Conservation (phyloP, 257 asterid genomes). For the Solanum tarijense region DNA sequence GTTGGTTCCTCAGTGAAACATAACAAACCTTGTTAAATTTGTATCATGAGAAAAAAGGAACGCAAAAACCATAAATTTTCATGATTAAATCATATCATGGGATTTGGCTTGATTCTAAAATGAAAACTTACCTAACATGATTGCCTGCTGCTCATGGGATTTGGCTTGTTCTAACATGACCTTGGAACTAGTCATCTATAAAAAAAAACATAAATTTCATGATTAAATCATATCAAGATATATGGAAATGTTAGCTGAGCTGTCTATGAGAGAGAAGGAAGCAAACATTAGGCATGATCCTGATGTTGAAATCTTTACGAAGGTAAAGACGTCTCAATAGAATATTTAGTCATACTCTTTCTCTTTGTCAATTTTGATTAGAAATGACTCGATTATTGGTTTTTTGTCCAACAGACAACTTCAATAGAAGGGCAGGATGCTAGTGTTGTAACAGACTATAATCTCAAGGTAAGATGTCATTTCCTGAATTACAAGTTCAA, state of each 20-base stretch:
- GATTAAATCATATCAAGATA: neutral
- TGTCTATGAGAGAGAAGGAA: no score
- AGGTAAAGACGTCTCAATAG: no score
- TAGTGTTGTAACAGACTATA: conserved; percentile 36
- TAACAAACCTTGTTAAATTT: neutral
- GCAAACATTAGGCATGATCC: no score
- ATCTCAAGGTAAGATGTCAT: conserved; percentile 26
- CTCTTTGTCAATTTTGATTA: no score
- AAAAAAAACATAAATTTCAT: neutral
- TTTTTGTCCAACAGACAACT: no score
- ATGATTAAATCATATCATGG: neutral
- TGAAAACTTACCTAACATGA: no score
- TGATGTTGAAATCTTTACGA: no score
- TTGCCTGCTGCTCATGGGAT: no score
- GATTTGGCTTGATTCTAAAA: neutral
- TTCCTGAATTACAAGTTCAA: neutral
- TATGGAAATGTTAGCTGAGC: no score
- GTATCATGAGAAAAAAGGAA: neutral
- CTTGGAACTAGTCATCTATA: no score
- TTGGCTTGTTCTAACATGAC: neutral
- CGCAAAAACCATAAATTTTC: neutral
- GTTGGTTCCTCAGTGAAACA: neutral
- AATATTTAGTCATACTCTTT: no score
- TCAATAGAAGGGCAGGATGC: neutral
- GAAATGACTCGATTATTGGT: no score